Percentiles rank a stretch among this genome's conserved stretches.
Evolutionary conservation across 148 eudicot genomes (phyloP).

Genomic region (Dysphania ambrosioides): DNA sequence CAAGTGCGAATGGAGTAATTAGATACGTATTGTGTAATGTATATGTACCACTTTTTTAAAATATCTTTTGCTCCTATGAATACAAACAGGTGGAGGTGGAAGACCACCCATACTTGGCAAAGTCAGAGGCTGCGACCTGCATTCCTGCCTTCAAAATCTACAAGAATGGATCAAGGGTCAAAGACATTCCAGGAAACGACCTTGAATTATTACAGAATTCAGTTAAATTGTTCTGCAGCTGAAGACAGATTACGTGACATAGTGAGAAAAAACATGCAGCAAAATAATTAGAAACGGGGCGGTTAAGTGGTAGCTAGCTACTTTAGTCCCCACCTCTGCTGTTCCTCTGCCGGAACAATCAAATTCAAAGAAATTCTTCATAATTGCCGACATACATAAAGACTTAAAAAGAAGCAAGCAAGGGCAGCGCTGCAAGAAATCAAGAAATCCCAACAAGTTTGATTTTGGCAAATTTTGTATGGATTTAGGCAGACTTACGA

Average conservation of each 20-base stretch:
- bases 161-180: constrained; percentile 43
- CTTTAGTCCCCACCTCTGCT: constrained; percentile 1
- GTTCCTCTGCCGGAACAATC: not conserved
- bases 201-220: constrained; percentile 36
- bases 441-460: constrained; percentile 11
- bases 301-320: not conserved
- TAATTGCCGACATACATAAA: not conserved
- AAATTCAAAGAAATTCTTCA: not conserved
- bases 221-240: constrained; percentile 36
- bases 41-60: too few relatives aligned
- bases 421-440: not conserved
- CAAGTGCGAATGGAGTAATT: too few relatives aligned
- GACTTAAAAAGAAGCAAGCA: not conserved
- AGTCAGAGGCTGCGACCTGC: constrained; percentile 34
- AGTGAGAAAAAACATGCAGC: not conserved
- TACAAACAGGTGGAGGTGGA: constrained; percentile 42
- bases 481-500: too few relatives aligned
- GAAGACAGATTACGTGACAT: not conserved
- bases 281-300: not conserved
- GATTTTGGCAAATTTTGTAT: not conserved
- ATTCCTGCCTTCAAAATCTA: constrained; percentile 47
- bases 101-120: constrained; percentile 44
- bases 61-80: not conserved
- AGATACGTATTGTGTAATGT: too few relatives aligned
- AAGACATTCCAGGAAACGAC: constrained; percentile 42